Conservation (phyloP, 2,329 filamentous ascomycete species). For the Bipolaris oryzae region DNA sequence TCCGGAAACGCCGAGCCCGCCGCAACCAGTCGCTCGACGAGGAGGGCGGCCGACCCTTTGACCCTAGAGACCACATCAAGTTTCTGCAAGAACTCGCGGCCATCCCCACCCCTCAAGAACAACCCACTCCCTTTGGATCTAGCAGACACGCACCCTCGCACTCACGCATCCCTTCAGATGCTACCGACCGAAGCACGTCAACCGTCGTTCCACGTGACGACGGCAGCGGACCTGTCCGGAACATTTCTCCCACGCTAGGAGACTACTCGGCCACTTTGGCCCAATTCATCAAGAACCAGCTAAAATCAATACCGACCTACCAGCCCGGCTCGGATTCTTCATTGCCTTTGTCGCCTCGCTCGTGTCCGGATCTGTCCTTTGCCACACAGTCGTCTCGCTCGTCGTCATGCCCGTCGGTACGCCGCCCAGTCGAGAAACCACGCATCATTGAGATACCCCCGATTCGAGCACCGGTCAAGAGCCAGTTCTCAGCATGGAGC, state of each 20-base stretch:
- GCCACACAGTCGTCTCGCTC: constrained; percentile 20
- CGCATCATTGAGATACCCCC: constrained; percentile 39
- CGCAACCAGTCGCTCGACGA: constrained; percentile 32
- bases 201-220: constrained; percentile 31
- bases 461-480: constrained; percentile 40
- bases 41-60: constrained; percentile 28
- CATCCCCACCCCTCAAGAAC: constrained; percentile 18
- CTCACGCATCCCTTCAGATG: constrained; percentile 37
- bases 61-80: constrained; percentile 40
- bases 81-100: constrained; percentile 29
- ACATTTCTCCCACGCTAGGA: constrained; percentile 25
- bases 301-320: constrained; percentile 45
- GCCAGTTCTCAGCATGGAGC: constrained; percentile 48
- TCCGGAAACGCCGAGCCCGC: constrained; percentile 38
- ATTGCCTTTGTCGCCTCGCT: constrained; percentile 35
- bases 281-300: constrained; percentile 44
- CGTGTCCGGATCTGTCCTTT: constrained; percentile 41
- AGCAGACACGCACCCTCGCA: constrained; percentile 20
- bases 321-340: constrained; percentile 18
- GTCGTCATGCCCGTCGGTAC: constrained; percentile 26
- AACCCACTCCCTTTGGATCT: constrained; percentile 14
- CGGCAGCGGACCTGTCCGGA: constrained; percentile 12
- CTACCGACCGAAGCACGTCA: constrained; percentile 38
- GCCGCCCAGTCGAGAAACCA: constrained; percentile 29
- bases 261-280: constrained; percentile 47